Conservation (phyloP, 2,329 filamentous ascomycete species). For the Tolypocladium nubicola region DNA sequence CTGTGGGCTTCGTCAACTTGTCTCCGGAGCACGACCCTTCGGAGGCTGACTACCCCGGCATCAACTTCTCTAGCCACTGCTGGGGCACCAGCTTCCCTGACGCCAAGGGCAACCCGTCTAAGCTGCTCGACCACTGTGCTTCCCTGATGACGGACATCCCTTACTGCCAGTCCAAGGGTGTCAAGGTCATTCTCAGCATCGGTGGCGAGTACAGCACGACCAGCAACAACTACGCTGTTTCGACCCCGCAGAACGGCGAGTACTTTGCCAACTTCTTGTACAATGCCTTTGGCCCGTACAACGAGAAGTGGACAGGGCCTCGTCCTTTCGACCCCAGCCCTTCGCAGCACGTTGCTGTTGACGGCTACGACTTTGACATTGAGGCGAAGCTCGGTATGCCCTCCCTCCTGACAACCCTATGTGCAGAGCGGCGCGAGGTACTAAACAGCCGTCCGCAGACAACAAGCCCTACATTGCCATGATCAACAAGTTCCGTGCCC, state of each 20-base stretch:
- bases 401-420: background rate
- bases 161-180: conserved; percentile 28
- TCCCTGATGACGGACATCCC: conserved; percentile 26
- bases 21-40: conserved; percentile 23
- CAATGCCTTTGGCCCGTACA: conserved; percentile 25
- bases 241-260: conserved; percentile 16
- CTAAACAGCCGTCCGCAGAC: conserved; percentile 8
- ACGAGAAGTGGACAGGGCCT: conserved; percentile 18
- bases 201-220: conserved; percentile 20
- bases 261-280: conserved; percentile 28
- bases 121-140: conserved; percentile 23
- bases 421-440: background rate
- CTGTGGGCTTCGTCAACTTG: conserved; percentile 26
- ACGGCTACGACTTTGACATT: conserved; percentile 34
- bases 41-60: conserved; percentile 21
- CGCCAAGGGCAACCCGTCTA: conserved; percentile 11
- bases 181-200: conserved; percentile 32
- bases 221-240: conserved; percentile 22
- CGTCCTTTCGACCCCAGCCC: conserved; percentile 26
- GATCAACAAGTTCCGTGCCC: conserved; percentile 22
- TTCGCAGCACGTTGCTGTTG: conserved; percentile 17
- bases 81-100: conserved; percentile 15
- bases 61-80: conserved; percentile 30
- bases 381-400: conserved; percentile 22
- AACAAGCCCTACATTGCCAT: conserved; percentile 27